Conservation (phyloP, 1,284 basidiomycete species). For the Heterobasidion parviporum region DNA sequence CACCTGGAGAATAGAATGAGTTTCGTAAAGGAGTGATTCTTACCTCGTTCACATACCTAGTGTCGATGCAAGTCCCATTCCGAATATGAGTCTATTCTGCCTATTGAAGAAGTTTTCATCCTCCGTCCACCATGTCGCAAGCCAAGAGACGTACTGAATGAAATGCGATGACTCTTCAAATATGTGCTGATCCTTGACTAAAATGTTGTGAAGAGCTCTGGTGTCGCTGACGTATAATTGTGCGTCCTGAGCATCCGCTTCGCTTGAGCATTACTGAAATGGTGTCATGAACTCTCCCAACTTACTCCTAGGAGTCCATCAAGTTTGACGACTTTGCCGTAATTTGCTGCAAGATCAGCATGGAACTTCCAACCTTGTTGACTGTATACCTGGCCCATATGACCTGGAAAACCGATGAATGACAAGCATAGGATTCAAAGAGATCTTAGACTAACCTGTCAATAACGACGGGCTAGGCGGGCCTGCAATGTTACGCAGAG, state of each 20-base stretch:
- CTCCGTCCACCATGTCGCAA: neutral
- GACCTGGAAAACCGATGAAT: neutral
- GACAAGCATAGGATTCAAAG: no score
- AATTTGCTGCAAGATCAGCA: neutral
- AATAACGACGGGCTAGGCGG: neutral
- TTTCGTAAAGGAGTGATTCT: neutral
- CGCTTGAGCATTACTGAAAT: neutral
- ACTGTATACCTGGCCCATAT: neutral
- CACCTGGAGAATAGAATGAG: neutral
- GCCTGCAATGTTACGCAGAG: neutral
- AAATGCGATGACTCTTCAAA: neutral
- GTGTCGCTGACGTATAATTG: neutral
- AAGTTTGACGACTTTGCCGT: neutral
- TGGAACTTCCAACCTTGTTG: neutral
- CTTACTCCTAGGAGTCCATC: neutral
- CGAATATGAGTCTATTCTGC: conserved; percentile 12
- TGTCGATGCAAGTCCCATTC: conserved; percentile 13
- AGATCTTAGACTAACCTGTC: neutral
- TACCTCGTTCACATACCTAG: conserved; percentile 4
- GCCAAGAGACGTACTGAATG: neutral
- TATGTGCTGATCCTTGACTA: conserved; percentile 6
- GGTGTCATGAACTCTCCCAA: neutral
- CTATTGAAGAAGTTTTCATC: no score
- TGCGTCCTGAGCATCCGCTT: neutral
- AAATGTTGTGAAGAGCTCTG: neutral